Conservation (phyloP, 345 rosid genomes). For the Mangifera indica region DNA sequence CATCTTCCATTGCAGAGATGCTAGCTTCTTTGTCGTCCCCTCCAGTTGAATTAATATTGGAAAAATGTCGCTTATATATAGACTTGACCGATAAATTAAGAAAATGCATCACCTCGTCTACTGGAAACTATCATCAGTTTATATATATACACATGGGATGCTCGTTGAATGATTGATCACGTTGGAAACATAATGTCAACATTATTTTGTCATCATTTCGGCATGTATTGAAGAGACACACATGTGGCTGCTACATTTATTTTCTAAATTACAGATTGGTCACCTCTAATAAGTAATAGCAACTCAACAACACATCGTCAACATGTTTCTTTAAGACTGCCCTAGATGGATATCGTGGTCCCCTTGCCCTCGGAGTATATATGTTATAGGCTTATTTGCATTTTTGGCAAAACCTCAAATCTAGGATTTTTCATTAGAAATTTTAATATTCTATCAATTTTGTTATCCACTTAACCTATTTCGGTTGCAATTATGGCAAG, state of each 20-base stretch:
- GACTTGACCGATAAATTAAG: neutral
- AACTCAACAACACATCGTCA: too few relatives aligned
- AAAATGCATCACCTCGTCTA: neutral
- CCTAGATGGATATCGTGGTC: too few relatives aligned
- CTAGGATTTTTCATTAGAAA: too few relatives aligned
- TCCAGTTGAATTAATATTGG: neutral
- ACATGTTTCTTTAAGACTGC: too few relatives aligned
- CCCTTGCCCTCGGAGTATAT: too few relatives aligned
- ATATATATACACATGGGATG: neutral
- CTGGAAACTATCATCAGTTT: neutral
- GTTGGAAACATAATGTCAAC: constrained; percentile 27
- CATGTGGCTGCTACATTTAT: neutral
- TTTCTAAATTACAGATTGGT: neutral
- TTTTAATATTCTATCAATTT: too few relatives aligned
- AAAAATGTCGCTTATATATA: neutral
- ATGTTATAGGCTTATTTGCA: too few relatives aligned
- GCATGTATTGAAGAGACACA: neutral
- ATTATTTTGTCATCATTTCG: constrained; percentile 22
- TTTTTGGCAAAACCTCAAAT: too few relatives aligned
- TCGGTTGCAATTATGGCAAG: too few relatives aligned
- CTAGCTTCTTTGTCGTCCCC: constrained; percentile 10
- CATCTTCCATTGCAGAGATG: constrained; percentile 13
- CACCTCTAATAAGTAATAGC: neutral
- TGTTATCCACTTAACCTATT: too few relatives aligned
- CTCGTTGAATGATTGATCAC: neutral